These are phyloP conservation scores for Candida sakaeoensis DNA, from an alignment of 805 yeast species.

Conservation along the genomic window DNA sequence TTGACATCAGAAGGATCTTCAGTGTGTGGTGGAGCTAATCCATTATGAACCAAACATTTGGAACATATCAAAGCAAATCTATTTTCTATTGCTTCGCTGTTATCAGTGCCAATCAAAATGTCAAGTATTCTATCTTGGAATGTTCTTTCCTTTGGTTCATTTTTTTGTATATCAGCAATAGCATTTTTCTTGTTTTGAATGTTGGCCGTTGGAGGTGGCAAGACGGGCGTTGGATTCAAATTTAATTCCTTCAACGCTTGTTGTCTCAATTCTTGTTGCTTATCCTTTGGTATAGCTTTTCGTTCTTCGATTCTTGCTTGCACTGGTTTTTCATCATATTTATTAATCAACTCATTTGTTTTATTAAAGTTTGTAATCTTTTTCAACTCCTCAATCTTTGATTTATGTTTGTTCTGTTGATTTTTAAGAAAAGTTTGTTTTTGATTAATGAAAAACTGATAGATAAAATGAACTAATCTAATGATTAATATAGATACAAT, in stretches of 20 bases:
- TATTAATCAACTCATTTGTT: conserved; percentile 67
- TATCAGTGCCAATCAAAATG: conserved; percentile 47
- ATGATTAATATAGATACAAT: conserved; percentile 16
- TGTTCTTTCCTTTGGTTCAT: conserved; percentile 13
- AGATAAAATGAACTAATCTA: conserved; percentile 14
- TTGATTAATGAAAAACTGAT: conserved; percentile 18
- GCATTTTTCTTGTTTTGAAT: background rate
- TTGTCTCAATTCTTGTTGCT: conserved; percentile 3
- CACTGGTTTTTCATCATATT: conserved; percentile 36
- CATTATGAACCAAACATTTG: conserved; percentile 69
- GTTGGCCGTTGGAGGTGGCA: conserved; percentile 6
- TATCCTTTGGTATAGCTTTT: background rate
- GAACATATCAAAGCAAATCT: conserved; percentile 72
- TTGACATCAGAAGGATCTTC: conserved; percentile 44
- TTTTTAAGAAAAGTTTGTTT: conserved; percentile 18
- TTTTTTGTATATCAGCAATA: background rate
- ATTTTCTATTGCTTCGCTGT: conserved; percentile 56
- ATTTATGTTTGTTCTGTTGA: conserved; percentile 44
- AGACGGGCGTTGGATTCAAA: background rate
- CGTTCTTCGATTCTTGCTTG: conserved; percentile 4
- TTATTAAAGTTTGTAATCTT: conserved; percentile 69
- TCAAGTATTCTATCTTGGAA: conserved; percentile 38
- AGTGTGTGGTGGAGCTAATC: conserved; percentile 73
- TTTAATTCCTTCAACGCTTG: conserved; percentile 11
- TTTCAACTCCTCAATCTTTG: conserved; percentile 64